Conservation (phyloP, 1,139 yeast genomes). For the Saccharomyces hybrid region DNA sequence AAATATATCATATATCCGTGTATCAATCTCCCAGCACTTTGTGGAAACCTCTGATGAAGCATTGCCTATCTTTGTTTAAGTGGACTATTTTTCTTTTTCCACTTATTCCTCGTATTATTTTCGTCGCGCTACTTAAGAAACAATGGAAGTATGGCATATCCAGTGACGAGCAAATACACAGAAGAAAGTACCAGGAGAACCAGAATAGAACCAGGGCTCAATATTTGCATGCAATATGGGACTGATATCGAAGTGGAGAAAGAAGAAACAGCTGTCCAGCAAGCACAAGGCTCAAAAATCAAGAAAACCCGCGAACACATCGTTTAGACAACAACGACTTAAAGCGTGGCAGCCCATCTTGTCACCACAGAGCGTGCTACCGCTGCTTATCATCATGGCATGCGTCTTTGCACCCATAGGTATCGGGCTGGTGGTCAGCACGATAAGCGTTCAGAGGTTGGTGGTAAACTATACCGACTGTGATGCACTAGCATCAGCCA, state of each 20-base stretch:
- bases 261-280: not conserved
- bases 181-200: not conserved
- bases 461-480: constrained; percentile 56
- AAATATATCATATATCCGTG: not conserved
- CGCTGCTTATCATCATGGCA: constrained; percentile 52
- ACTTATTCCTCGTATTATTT: not conserved
- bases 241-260: constrained; percentile 5
- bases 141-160: not conserved
- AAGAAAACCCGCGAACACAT: constrained; percentile 55
- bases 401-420: constrained; percentile 69
- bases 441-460: constrained; percentile 52
- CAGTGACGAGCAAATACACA: not conserved
- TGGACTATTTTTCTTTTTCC: not conserved
- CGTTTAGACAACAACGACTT: constrained; percentile 68
- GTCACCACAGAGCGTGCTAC: constrained; percentile 67
- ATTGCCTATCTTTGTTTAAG: not conserved
- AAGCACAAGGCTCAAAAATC: constrained; percentile 35
- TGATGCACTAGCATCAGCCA: constrained; percentile 35
- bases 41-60: not conserved
- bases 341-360: constrained; percentile 82
- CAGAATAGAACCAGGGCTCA: not conserved
- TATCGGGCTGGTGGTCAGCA: constrained; percentile 52
- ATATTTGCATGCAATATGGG: not conserved
- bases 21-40: not conserved
- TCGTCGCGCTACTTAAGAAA: not conserved